Evolutionary conservation across 2,329 filamentous ascomycete species (phyloP), one percentile per base, ranked within the genome.

Genomic region (Ophiosphaerella korrae): DNA sequence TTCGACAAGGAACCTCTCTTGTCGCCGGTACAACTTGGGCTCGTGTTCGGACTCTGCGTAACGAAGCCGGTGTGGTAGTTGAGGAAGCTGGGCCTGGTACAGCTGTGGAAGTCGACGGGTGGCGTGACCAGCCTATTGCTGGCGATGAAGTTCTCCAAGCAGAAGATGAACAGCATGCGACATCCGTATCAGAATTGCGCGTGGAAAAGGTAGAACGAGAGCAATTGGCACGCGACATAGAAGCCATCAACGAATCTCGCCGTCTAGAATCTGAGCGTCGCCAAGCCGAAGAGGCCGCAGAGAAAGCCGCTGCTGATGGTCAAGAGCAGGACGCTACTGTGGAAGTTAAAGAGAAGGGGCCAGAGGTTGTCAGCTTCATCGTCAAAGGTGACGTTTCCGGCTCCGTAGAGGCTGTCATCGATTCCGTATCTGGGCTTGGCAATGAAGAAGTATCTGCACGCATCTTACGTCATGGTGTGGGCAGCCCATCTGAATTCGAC

Each of bases 381-480:
- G 81, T 99, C 76, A 96, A 95, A 74, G 92, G 88, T 46, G 94
- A 99, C 65, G 94, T 97, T 14, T 89, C 88, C 54, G 94, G 94
- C 33, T 97, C 93, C 0, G 92, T 92, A 0, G 94, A 99, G 77
- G 94, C 94, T 2, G 88, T 97, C 2, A 81, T 87, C 53, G 88
- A 90, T 42, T 87, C 88, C 7, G 82, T 99, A 51, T 78, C 86
- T 53, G 85, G 88, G 52, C 80, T 97, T 56, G 92, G 92, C 57
- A 96, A 88, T 75, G 86, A 91, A 62, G 91, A 97, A 70, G 87
- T 97, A 34, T 84, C 80, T 29, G 84, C 92, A 12, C 84, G 86
- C 49, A 81, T 99, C 51, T 83, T 99, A 32, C 86, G 88, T 18
- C 88, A 88, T 3, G 85, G 82, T 2, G 88, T 94, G 1, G 95